Base-by-base conservation (phyloP, 2,329 filamentous ascomycete genomes). In the Fusarium sp. region DNA sequence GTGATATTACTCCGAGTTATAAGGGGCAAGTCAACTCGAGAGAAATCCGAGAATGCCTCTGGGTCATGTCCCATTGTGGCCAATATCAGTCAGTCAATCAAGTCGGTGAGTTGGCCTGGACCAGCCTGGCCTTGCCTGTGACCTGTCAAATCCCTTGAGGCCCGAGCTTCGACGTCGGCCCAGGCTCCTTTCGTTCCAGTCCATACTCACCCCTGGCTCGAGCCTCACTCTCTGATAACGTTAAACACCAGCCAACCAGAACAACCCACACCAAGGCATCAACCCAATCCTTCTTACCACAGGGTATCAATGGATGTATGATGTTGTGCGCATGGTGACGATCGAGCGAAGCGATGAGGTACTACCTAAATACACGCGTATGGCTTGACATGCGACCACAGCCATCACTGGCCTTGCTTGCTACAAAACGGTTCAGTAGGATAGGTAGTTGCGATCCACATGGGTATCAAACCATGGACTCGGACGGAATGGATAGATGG, bases 131-230 rank as follows among this genome's bases (percentile, higher is more conserved):
- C 48, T 32, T 35, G 64, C 25, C 57, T 63, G 37, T 70, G 58
- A 60, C 48, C 57, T 62, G 59, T 70, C 48, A 65, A 68, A 67
- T 62, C 35, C 34, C 10, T 8, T 32, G 20, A 65, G 39, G 64
- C 59, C 66, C 69, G 57, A 71, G 72, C 72, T 75, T 75, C 45
- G 54, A 50, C n/a, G 50, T 63, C 27, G 50, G 35, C 25, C 63
- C 27, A 58, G 52, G 63, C 63, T 65, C 37, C 39, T 65, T 54
- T 37, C 39, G 11, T 50, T 52, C 27, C 27, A 32, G 27, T 52
- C 27, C 27, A 20, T 10, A n/a, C 30, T 45, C 20, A 58, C 52
- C 63, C 52, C 52, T 65, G 52, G 39, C 23, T n/a, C 27, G 61
- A 64, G 39, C 52, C 52, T 65, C 63, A 59, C 54, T 59, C 52